These are phyloP conservation scores for Kwoniella botswanensis DNA, from an alignment of 768 basidiomycete genomes.

Conservation along the genomic window DNA sequence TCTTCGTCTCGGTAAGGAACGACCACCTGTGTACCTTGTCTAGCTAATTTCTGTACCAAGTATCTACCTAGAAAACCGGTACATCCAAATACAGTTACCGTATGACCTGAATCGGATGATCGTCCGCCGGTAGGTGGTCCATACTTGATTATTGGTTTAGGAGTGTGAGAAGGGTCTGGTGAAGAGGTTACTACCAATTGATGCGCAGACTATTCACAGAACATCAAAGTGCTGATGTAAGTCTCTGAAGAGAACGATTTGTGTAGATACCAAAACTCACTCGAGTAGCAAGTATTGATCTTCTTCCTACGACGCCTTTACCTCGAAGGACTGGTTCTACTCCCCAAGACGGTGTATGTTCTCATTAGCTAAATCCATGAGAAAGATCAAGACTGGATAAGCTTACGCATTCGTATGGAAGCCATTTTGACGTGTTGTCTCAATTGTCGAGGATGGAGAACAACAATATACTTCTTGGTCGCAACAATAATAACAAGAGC, in stretches of 20 bases:
- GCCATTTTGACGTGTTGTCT: constrained; percentile 24
- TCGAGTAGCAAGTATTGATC: constrained; percentile 29
- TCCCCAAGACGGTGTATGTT: neutral
- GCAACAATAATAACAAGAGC: neutral
- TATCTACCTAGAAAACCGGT: constrained; percentile 96
- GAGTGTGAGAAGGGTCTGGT: constrained; percentile 26
- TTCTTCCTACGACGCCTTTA: constrained; percentile 20
- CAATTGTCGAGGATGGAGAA: neutral
- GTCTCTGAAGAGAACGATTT: neutral
- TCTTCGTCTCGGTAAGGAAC: constrained; percentile 95
- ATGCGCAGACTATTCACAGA: constrained; percentile 46
- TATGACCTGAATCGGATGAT: constrained; percentile 84
- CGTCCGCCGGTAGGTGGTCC: constrained; percentile 69
- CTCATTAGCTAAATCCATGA: neutral
- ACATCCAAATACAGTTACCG: constrained; percentile 94
- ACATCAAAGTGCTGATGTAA: neutral
- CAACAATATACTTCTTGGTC: too few species aligned
- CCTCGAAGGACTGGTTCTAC: constrained; percentile 37
- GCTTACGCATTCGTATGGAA: constrained; percentile 32
- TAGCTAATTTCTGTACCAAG: constrained; percentile 92
- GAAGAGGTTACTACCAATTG: constrained; percentile 49
- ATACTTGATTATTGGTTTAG: constrained; percentile 68
- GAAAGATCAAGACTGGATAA: neutral
- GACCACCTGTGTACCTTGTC: constrained; percentile 89
- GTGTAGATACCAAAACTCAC: constrained; percentile 13